These are phyloP conservation scores for Irpex rosettiformis DNA, from an alignment of 1,284 basidiomycete species.

Conservation along the genomic window DNA sequence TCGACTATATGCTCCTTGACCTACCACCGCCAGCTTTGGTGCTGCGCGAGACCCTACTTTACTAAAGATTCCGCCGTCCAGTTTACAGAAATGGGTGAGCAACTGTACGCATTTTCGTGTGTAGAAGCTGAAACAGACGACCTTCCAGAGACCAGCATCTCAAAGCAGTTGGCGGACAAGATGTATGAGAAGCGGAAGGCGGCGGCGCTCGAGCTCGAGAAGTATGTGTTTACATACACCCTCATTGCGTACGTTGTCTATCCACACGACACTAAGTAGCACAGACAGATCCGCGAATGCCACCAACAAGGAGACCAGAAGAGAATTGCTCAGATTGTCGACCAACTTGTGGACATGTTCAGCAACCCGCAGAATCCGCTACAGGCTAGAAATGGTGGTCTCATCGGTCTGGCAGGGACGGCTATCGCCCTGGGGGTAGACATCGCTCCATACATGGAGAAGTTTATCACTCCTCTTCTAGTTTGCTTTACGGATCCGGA, in stretches of 20 bases:
- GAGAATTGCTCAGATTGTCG: slow-evolving; percentile 85
- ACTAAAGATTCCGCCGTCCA: neutral
- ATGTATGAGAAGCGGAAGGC: slow-evolving; percentile 96
- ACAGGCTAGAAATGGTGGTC: slow-evolving; percentile 91
- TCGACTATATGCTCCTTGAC: neutral
- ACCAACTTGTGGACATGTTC: slow-evolving; percentile 94
- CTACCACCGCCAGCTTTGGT: neutral
- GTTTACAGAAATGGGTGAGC: slow-evolving; percentile 6
- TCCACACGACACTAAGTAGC: slow-evolving; percentile 3
- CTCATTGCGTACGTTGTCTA: neutral
- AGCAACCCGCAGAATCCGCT: slow-evolving; percentile 75
- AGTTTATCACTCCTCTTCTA: slow-evolving; percentile 89
- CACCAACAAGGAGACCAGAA: slow-evolving; percentile 77
- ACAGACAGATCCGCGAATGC: slow-evolving; percentile 83
- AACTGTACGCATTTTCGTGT: neutral
- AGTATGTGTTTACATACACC: slow-evolving; percentile 47
- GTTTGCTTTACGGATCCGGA: slow-evolving; percentile 94
- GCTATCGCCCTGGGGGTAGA: slow-evolving; percentile 95
- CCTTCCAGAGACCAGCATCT: slow-evolving; percentile 55
- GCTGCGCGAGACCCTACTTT: neutral
- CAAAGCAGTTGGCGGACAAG: slow-evolving; percentile 80
- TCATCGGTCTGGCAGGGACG: slow-evolving; percentile 95
- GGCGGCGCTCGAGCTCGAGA: slow-evolving; percentile 93
- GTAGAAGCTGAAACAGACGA: neutral
- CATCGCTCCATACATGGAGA: slow-evolving; percentile 90